Base-by-base conservation (phyloP, 2,329 filamentous ascomycete species). In the Magnaporthiopsis poae region DNA sequence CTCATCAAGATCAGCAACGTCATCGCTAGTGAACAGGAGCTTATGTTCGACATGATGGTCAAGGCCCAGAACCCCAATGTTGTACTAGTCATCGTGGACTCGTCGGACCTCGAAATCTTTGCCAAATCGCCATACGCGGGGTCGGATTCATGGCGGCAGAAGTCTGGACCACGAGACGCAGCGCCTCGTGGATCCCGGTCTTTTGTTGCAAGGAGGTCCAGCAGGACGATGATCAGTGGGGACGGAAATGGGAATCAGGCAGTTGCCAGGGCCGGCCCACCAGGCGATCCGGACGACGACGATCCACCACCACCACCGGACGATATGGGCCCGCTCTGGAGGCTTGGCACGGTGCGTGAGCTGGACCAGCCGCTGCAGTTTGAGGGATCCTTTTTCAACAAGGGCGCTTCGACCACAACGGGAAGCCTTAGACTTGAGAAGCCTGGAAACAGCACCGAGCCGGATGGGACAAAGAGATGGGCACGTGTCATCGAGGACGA, bases 41-140 rank as follows among this genome's bases (percentile, higher is more conserved):
- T 99, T 60, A 96, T 99, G 86, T 85, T 98, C 72, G 94, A 99
- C 76, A 80, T 99, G 63, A 87, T 91, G 27, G 91, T 99, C 68
- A 87, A 87, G 71, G 95, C 94, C 0, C 83, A 94, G 71, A 99
- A 99, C 74, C 93, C 94, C 0, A 99, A 98, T 71, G 88, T 97
- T 60, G 90, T 98, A 59, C 88, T 92, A 1, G 90, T 99, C 60
- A 90, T 90, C 2, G 87, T 99, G 56, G 88, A 90, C 69, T 88
- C 93, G 62, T 89, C 96, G 74, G 92, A 98, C 74, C 83, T 98
- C 67, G 92, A 96, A 73, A 85, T 99, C 39, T 98, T 98, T 77
- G 95, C 95, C 36, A 96, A 96, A 77, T 97, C 92, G 68, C 91
- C 90, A 68, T 90, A 94, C 74, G 90, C 94, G 15, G 90, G 91